Base-by-base conservation (phyloP, 805 yeast genomes). In the Kuraishia hungarica region DNA sequence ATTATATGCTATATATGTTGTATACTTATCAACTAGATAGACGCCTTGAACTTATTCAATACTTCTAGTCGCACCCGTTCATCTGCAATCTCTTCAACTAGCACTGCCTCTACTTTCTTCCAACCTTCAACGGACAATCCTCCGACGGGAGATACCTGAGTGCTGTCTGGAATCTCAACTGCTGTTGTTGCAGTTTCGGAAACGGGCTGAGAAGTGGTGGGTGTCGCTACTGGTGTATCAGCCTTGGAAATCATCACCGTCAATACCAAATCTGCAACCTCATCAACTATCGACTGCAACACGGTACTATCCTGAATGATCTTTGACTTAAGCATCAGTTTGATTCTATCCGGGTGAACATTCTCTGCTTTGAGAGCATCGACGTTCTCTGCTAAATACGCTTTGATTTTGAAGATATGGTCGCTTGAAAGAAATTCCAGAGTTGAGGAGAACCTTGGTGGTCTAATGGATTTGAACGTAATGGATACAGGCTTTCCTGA, bases 401-500 rank as follows among this genome's bases (percentile, higher is more conserved):
- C 51, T 60, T 80, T 80, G 50, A 77, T 60, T 46, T 71, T 67
- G 61, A 70, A 72, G 56, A 67, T 46, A 64, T 67, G 22, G 35
- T 60, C 2, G 64, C 58, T 39, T 63, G 71, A 54, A 52, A 61
- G 51, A 2, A 61, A 52, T 20, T 54, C 55, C 10, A 65, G 24
- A 17, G 56, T 39, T 2, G 57, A 59, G 46, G 71, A 66, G 67
- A 88, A 86, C 64, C 84, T 87, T 5, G 96, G 96, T 3, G 86
- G 80, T 61, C 84, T 82, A 54, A 89, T 78, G 29, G 92, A 86
- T 67, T 85, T 86, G 64, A 89, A 74, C 3, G 67, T 62, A 17
- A 78, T 69, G 23, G 6, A 43, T n/a, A 65, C 50, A 2, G 53
- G 24, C 13, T 46, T 58, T 1, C 51, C 28, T 1, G 51, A 23